These are phyloP conservation scores for Mucor plumbeus DNA, from an alignment of 371 early-diverging fungal genomes.

Conservation along the genomic window DNA sequence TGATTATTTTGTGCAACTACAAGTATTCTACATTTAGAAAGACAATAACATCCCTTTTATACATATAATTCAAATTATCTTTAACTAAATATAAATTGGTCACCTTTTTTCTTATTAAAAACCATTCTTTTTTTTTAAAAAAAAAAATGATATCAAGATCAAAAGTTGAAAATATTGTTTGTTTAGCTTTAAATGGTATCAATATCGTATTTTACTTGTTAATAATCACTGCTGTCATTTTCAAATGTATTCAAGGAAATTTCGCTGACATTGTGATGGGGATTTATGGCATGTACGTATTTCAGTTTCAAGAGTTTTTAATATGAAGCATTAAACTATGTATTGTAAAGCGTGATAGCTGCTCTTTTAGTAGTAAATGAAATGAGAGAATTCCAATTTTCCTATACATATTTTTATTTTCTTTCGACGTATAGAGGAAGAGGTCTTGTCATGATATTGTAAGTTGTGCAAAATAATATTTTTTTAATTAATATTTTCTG, in stretches of 20 bases:
- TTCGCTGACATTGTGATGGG: conserved; percentile 48
- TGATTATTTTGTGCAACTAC: conserved; percentile 1
- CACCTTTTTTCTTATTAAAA: neutral
- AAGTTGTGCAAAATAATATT: conserved; percentile 12
- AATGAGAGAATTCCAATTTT: conserved; percentile 30
- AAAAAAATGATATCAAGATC: conserved; percentile 42
- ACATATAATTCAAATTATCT: neutral
- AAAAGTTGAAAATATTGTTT: conserved; percentile 47
- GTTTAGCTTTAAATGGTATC: conserved; percentile 42
- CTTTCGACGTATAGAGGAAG: conserved; percentile 44
- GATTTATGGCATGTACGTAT: conserved; percentile 50
- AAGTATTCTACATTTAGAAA: conserved; percentile 1
- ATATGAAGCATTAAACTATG: neutral
- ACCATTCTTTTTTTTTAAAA: conserved; percentile 1
- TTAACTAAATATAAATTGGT: neutral
- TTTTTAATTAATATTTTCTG: neutral
- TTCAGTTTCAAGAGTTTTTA: neutral
- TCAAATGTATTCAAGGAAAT: conserved; percentile 38
- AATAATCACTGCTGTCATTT: conserved; percentile 38
- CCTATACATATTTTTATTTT: conserved; percentile 39
- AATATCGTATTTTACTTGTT: conserved; percentile 43
- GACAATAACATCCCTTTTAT: conserved; percentile 1
- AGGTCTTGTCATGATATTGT: conserved; percentile 50
- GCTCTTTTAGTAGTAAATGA: conserved; percentile 42
- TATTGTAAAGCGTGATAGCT: conserved; percentile 34